Conservation (phyloP, 148 eudicot species). For the Rheum nobile region DNA sequence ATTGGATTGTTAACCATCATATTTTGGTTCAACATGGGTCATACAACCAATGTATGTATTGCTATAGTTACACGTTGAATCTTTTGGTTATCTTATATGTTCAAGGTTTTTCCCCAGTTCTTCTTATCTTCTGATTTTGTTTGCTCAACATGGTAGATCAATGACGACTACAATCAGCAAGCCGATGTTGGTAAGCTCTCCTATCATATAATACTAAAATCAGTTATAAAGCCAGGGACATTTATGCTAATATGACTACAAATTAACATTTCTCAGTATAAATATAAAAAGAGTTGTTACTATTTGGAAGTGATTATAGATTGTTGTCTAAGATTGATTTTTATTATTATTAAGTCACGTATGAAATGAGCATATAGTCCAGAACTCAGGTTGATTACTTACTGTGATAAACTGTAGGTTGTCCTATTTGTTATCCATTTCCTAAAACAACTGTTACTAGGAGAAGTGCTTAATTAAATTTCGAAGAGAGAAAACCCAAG, state of each 20-base stretch:
- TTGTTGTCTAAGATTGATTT: neutral
- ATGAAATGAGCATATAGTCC: neutral
- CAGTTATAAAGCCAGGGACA: neutral
- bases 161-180: neutral
- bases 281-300: too few relatives aligned
- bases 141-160: neutral
- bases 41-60: neutral
- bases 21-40: too few relatives aligned
- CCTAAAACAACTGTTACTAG: neutral
- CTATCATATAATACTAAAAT: too few relatives aligned
- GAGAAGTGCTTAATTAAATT: neutral
- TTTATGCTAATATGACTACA: neutral
- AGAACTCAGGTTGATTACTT: neutral
- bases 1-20: neutral
- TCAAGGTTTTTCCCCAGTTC: neutral
- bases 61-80: neutral
- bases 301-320: too few relatives aligned
- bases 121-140: too few relatives aligned
- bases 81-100: neutral
- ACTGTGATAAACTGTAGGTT: neutral
- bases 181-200: constrained; percentile 22
- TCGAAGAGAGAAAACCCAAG: neutral
- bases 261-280: neutral
- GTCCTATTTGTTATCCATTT: neutral
- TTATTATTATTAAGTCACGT: neutral